phyloP scores from a whole-genome alignment of 805 yeast species.

The Yamadazyma takamatsuzukensis region DNA sequence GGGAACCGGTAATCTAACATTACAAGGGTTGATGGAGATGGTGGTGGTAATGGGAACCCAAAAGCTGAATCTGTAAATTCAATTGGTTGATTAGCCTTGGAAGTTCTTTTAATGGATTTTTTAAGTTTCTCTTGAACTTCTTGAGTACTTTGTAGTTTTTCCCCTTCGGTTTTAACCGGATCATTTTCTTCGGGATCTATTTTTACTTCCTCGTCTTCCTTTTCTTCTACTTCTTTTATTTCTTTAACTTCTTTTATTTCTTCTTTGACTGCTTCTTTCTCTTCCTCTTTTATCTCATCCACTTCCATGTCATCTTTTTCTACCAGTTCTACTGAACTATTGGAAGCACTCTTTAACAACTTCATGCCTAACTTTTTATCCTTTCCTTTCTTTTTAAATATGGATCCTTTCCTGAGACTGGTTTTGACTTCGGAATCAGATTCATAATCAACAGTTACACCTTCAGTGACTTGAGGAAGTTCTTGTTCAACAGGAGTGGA shows the following conservation, averaged over 20 bases:
- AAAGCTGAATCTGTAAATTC: constrained; percentile 72
- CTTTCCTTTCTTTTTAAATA: constrained; percentile 19
- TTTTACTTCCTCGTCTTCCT: constrained; percentile 11
- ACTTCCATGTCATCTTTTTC: constrained; percentile 6
- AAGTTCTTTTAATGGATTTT: constrained; percentile 37
- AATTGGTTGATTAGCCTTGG: constrained; percentile 43
- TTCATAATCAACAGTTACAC: constrained; percentile 25
- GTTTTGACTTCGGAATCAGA: constrained; percentile 14
- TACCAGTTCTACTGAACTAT: constrained; percentile 9
- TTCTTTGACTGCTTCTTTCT: constrained; percentile 1
- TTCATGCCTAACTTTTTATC: constrained; percentile 13
- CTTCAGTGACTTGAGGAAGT: constrained; percentile 4
- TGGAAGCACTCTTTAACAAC: constrained; percentile 9
- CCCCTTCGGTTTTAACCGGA: no score
- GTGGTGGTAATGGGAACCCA: constrained; percentile 83
- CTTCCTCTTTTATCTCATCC: constrained; percentile 1
- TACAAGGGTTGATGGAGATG: constrained; percentile 68
- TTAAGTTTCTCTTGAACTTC: constrained; percentile 44
- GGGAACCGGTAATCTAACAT: constrained; percentile 89
- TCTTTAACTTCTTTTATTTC: constrained; percentile 1
- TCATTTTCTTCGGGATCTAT: constrained; percentile 13
- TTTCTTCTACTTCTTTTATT: constrained; percentile 6
- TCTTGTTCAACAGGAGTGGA: constrained; percentile 3
- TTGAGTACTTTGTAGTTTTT: constrained; percentile 27
- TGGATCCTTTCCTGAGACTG: constrained; percentile 4